Conservation (phyloP, 345 rosid species). For the Linum tenue region DNA sequence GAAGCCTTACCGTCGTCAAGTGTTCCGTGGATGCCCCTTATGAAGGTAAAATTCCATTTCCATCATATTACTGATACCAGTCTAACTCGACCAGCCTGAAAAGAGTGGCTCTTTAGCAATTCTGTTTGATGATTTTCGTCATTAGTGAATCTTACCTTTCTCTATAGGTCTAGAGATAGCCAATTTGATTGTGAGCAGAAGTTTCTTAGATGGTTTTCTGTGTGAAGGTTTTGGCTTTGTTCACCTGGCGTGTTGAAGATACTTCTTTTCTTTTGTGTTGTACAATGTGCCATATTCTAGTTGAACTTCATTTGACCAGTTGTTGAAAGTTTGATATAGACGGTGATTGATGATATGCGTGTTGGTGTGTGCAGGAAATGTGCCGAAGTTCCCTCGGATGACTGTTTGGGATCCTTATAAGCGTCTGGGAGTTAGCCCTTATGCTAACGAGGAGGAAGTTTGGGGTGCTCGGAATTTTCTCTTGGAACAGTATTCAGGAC, state of each 20-base stretch:
- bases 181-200: background rate
- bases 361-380: slow-evolving; percentile 37
- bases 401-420: slow-evolving; percentile 89
- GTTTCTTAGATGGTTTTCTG: too few relatives aligned
- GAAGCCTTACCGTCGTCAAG: slow-evolving; percentile 16
- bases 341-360: background rate
- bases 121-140: too few relatives aligned
- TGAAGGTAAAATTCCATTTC: slow-evolving; percentile 44
- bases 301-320: background rate
- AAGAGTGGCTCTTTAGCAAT: background rate
- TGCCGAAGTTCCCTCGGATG: slow-evolving; percentile 54
- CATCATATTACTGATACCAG: background rate
- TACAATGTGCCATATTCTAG: too few relatives aligned
- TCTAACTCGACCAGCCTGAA: background rate
- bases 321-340: too few relatives aligned
- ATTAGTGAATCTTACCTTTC: background rate
- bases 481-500: slow-evolving; percentile 71
- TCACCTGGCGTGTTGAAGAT: too few relatives aligned
- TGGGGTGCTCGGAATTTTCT: slow-evolving; percentile 98
- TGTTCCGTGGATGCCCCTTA: slow-evolving; percentile 54
- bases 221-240: too few relatives aligned
- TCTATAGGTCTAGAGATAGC: background rate
- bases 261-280: too few relatives aligned
- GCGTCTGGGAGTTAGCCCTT: slow-evolving; percentile 65
- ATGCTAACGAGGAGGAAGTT: slow-evolving; percentile 90